These are phyloP conservation scores for Austroboletus niveus DNA, from an alignment of 1,284 basidiomycete species.

Conservation along the genomic window DNA sequence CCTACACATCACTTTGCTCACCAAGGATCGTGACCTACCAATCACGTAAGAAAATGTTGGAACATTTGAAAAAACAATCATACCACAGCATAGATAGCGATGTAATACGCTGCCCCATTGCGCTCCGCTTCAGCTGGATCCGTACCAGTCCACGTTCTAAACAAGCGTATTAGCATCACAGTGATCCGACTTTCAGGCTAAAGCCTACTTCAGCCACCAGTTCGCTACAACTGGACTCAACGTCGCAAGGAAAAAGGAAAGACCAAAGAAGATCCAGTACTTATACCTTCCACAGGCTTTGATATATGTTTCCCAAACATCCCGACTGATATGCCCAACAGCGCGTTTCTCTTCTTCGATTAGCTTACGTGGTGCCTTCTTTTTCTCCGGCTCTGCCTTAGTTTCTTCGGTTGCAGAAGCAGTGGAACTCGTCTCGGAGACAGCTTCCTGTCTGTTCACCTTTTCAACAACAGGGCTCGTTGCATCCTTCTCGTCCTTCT, in stretches of 20 bases:
- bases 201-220: conserved; percentile 71
- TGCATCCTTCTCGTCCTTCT: conserved; percentile 30
- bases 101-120: conserved; percentile 68
- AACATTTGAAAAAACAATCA: conserved; percentile 19
- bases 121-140: conserved; percentile 36
- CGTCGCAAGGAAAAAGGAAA: conserved; percentile 62
- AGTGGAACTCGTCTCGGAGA: conserved; percentile 54
- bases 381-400: conserved; percentile 45
- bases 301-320: conserved; percentile 84
- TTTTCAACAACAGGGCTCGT: conserved; percentile 9
- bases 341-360: conserved; percentile 90
- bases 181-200: not conserved
- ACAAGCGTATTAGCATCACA: conserved; percentile 2
- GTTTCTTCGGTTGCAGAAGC: conserved; percentile 33
- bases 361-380: conserved; percentile 78
- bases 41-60: conserved; percentile 6
- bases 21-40: conserved; percentile 42
- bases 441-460: conserved; percentile 18
- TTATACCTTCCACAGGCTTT: conserved; percentile 60
- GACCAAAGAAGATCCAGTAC: conserved; percentile 74
- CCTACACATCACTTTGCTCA: conserved; percentile 16
- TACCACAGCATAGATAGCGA: conserved; percentile 71
- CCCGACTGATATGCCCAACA: conserved; percentile 74
- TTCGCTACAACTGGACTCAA: conserved; percentile 79
- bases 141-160: conserved; percentile 65